Conservation (phyloP, 352 stramenopile species). For the Globisporangium nagaii region DNA sequence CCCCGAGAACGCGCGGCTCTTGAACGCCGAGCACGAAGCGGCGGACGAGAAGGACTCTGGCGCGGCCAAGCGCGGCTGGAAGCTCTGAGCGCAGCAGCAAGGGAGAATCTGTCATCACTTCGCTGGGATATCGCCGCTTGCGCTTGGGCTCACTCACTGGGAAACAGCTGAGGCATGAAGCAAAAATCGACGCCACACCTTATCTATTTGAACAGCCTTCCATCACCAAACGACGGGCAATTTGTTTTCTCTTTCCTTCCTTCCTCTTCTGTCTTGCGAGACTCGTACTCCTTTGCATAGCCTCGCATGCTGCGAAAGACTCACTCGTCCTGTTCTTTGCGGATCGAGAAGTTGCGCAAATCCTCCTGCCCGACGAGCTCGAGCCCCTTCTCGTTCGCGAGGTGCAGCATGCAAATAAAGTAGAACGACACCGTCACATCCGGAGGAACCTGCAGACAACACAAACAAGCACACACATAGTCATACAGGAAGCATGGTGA, state of each 20-base stretch:
- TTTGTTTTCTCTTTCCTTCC: constrained; percentile 7
- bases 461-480: constrained; percentile 6
- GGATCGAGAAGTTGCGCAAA: constrained; percentile 72
- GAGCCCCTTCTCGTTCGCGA: constrained; percentile 98
- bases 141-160: too few species aligned
- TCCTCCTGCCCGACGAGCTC: constrained; percentile 77
- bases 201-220: constrained; percentile 14
- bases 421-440: constrained; percentile 98
- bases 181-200: not conserved
- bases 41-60: constrained; percentile 11
- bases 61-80: constrained; percentile 47
- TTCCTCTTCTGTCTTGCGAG: not conserved
- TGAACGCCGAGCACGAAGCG: constrained; percentile 31
- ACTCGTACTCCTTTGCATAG: too few species aligned
- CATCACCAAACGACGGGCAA: constrained; percentile 4
- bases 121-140: too few species aligned
- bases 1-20: constrained; percentile 37
- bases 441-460: constrained; percentile 65
- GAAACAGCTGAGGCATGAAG: not conserved
- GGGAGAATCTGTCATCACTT: too few species aligned
- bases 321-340: constrained; percentile 25
- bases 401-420: constrained; percentile 98
- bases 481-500: too few species aligned
- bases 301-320: not conserved
- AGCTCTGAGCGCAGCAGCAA: constrained; percentile 26